phyloP scores from a whole-genome alignment of 75 land plant species.

The Selaginella tamariscina region DNA sequence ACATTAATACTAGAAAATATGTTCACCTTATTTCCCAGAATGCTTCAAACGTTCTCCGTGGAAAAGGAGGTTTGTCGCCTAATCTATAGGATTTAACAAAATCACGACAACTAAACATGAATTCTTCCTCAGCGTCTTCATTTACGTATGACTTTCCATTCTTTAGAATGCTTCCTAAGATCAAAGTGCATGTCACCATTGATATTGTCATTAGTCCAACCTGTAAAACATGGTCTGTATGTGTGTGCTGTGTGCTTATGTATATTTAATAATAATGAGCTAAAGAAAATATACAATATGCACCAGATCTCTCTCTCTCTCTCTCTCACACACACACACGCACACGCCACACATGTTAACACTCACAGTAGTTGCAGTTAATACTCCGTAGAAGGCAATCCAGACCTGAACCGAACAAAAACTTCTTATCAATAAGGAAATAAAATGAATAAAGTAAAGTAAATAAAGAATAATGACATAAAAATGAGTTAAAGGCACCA shows the following conservation, averaged over 20 bases:
- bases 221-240: background rate
- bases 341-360: no score
- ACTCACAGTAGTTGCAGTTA: conserved; percentile 19
- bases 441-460: no score
- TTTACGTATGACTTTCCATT: conserved; percentile 33
- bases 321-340: no score
- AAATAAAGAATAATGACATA: no score
- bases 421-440: background rate
- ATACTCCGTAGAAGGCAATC: conserved; percentile 22
- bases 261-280: no score
- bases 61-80: conserved; percentile 21
- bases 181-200: conserved; percentile 36
- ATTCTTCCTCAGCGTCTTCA: conserved; percentile 35
- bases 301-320: no score
- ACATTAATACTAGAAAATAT: no score
- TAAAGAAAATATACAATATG: no score
- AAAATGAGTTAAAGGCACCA: no score
- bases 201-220: conserved; percentile 34
- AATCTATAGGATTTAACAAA: conserved; percentile 16
- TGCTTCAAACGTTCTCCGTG: conserved; percentile 27
- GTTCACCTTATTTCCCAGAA: conserved; percentile 26
- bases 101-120: conserved; percentile 29
- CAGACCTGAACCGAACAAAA: conserved; percentile 5
- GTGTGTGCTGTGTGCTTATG: background rate
- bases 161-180: conserved; percentile 35